phyloP scores from a whole-genome alignment of 2,329 filamentous ascomycete species.

The Metarhizium rileyi region DNA sequence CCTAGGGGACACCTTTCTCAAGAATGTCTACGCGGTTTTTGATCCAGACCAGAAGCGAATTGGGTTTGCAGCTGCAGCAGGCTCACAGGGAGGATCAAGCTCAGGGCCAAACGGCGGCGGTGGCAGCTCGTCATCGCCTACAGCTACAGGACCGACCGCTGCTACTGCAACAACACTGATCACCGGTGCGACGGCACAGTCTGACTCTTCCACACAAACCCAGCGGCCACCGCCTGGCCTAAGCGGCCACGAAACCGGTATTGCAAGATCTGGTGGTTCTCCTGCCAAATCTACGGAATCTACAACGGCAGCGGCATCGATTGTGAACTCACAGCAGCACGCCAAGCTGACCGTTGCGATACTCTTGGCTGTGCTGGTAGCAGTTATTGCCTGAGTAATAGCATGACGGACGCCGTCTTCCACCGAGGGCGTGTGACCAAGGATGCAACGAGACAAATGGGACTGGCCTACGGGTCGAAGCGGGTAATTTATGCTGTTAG shows the following conservation, averaged over 20 bases:
- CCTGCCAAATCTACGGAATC: slow-evolving; percentile 6
- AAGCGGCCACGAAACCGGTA: slow-evolving; percentile 13
- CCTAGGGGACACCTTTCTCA: slow-evolving; percentile 77
- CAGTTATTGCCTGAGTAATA: not conserved
- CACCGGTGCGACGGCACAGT: not conserved
- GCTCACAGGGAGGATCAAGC: not conserved
- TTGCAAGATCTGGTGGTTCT: not conserved
- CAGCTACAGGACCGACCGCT: not conserved
- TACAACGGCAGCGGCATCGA: slow-evolving; percentile 6
- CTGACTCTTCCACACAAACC: not conserved
- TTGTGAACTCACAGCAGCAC: not conserved
- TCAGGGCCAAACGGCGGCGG: not conserved
- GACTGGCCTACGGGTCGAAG: not conserved
- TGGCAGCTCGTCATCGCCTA: not conserved
- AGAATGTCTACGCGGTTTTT: slow-evolving; percentile 83
- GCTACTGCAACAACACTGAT: slow-evolving; percentile 3
- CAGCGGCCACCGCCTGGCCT: slow-evolving; percentile 8
- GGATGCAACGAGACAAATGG: no score
- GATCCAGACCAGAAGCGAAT: slow-evolving; percentile 61
- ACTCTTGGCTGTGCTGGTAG: not conserved
- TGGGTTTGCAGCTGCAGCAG: slow-evolving; percentile 21
- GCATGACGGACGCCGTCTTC: not conserved
- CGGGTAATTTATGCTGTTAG: not conserved
- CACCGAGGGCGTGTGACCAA: not conserved
- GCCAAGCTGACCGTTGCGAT: slow-evolving; percentile 2